These are phyloP conservation scores for Ophiostoma perfectum DNA, from an alignment of 2,329 filamentous ascomycete genomes.

Conservation along the genomic window DNA sequence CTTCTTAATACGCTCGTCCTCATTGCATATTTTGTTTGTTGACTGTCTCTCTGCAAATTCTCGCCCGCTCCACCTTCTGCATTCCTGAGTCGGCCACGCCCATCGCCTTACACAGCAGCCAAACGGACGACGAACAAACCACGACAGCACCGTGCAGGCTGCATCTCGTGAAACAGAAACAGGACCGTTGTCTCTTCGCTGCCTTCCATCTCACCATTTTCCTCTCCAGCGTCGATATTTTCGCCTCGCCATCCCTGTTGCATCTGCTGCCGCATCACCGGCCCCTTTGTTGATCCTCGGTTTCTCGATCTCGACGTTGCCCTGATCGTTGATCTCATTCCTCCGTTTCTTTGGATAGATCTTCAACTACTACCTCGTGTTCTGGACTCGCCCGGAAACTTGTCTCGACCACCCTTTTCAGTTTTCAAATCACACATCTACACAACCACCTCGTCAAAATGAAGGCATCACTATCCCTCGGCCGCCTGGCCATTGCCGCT, in stretches of 20 bases:
- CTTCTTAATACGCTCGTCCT: neutral
- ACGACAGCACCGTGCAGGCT: conserved; percentile 1
- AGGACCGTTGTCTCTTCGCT: neutral
- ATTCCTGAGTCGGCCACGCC: conserved; percentile 9
- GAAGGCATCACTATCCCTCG: conserved; percentile 38
- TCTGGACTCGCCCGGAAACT: neutral
- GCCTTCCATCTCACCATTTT: neutral
- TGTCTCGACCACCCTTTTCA: neutral
- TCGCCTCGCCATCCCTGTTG: neutral
- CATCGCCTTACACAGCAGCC: conserved; percentile 17
- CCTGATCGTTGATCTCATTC: neutral
- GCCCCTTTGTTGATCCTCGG: neutral
- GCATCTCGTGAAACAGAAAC: conserved; percentile 7
- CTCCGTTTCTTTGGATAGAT: neutral
- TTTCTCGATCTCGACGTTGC: neutral
- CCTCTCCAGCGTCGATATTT: neutral
- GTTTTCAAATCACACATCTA: neutral
- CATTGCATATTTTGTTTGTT: conserved; percentile 8
- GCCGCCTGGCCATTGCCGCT: conserved; percentile 46
- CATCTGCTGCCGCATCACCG: neutral
- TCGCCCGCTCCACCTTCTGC: conserved; percentile 15
- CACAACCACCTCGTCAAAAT: conserved; percentile 16
- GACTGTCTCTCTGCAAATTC: conserved; percentile 12
- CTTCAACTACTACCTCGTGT: neutral
- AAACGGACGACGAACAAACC: conserved; percentile 13